Conservation (phyloP, 352 stramenopile genomes). For the Thalassiosira allenii region DNA sequence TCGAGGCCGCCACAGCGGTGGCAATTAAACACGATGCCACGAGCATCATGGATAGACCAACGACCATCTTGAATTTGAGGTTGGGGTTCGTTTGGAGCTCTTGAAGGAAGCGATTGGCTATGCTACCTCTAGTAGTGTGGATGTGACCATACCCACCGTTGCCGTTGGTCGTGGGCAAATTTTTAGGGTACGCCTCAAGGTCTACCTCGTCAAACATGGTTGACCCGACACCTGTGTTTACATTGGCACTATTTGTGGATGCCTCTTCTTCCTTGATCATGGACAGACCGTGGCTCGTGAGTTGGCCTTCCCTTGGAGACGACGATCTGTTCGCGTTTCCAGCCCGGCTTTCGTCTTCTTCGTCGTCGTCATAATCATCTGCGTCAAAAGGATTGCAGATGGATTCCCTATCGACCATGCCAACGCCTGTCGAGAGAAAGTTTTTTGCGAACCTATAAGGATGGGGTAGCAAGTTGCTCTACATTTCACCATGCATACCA, state of each 20-base stretch:
- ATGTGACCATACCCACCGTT: conserved; percentile 3
- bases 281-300: conserved; percentile 4
- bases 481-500: too few relatives aligned
- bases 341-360: conserved; percentile 1
- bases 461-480: too few relatives aligned
- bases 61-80: conserved; percentile 33
- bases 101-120: conserved; percentile 30
- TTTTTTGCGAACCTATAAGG: too few relatives aligned
- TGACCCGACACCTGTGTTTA: not conserved
- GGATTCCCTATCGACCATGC: conserved; percentile 31
- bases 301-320: conserved; percentile 14
- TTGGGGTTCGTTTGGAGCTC: conserved; percentile 40
- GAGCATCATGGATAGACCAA: conserved; percentile 16
- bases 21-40: conserved; percentile 22
- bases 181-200: conserved; percentile 36
- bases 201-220: conserved; percentile 50
- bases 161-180: not conserved
- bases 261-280: conserved; percentile 31
- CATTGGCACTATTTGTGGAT: not conserved
- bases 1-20: conserved; percentile 16
- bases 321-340: not conserved
- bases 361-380: conserved; percentile 14
- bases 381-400: conserved; percentile 43
- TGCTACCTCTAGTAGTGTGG: conserved; percentile 3
- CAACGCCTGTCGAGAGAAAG: too few relatives aligned